These are phyloP conservation scores for Parathielavia appendiculata DNA, from an alignment of 495 filamentous ascomycete genomes.

Conservation along the genomic window DNA sequence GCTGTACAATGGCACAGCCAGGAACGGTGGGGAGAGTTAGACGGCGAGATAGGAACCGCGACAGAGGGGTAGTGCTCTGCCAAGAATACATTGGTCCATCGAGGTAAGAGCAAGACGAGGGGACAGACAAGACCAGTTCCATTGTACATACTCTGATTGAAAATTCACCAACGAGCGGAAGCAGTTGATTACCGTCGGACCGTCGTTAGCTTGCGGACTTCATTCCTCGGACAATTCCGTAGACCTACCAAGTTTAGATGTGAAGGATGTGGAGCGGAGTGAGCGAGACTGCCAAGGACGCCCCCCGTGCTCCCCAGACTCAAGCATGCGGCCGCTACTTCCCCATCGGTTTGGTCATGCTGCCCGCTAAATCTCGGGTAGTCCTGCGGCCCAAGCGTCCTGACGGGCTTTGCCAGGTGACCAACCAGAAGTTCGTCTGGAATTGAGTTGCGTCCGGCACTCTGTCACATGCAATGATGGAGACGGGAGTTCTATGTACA, in stretches of 20 bases:
- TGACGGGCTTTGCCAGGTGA: constrained; percentile 7
- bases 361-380: constrained; percentile 5
- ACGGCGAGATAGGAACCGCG: not conserved
- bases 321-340: constrained; percentile 15
- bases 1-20: not conserved
- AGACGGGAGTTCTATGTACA: too few relatives aligned
- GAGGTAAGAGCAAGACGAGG: too few relatives aligned
- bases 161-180: too few relatives aligned
- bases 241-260: too few relatives aligned
- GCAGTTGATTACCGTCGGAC: too few relatives aligned
- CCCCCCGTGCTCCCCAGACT: constrained; percentile 18
- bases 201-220: too few relatives aligned
- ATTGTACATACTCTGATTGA: too few relatives aligned
- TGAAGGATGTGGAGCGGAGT: too few relatives aligned
- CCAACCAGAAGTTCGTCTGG: not conserved
- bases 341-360: constrained; percentile 12
- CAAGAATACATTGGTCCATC: too few relatives aligned
- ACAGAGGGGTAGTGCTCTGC: too few relatives aligned
- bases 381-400: constrained; percentile 1
- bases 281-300: constrained; percentile 1
- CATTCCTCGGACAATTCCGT: too few relatives aligned
- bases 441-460: not conserved
- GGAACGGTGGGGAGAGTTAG: not conserved
- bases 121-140: too few relatives aligned
- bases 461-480: constrained; percentile 11